These are phyloP conservation scores for Plasmodium ovale DNA, from an alignment of 169 alveolate genomes.

Conservation along the genomic window DNA sequence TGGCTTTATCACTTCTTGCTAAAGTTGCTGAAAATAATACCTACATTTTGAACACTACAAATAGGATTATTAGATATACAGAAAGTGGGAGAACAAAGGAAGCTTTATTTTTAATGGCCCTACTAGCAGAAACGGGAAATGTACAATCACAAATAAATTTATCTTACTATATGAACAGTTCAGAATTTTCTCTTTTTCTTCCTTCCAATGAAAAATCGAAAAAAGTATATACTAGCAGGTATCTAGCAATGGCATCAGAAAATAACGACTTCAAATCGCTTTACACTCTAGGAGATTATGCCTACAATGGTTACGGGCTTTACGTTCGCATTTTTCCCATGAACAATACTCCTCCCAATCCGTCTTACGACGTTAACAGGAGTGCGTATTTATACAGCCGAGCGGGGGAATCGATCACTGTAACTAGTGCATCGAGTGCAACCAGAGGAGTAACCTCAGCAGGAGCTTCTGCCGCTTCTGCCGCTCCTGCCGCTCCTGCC, in stretches of 20 bases:
- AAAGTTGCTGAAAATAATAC: constrained; percentile 66
- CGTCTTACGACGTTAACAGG: constrained; percentile 5
- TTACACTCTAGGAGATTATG: constrained; percentile 64
- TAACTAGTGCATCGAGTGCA: neutral
- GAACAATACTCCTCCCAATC: constrained; percentile 16
- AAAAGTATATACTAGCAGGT: constrained; percentile 69
- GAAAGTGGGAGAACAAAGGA: constrained; percentile 70
- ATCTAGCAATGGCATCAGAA: constrained; percentile 71
- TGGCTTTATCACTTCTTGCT: constrained; percentile 52
- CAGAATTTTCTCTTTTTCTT: constrained; percentile 28
- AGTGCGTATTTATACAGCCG: neutral
- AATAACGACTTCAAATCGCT: constrained; percentile 38
- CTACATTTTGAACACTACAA: constrained; percentile 44
- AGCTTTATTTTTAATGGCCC: constrained; percentile 61
- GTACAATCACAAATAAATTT: constrained; percentile 46
- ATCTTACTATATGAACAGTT: constrained; percentile 15
- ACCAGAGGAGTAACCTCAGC: neutral
- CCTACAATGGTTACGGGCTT: constrained; percentile 51
- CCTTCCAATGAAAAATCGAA: constrained; percentile 48
- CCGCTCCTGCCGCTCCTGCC: too few species aligned
- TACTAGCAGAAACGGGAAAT: constrained; percentile 68
- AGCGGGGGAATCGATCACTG: neutral
- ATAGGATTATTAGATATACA: constrained; percentile 55
- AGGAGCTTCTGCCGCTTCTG: too few species aligned
- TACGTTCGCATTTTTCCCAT: constrained; percentile 22